phyloP scores from a whole-genome alignment of 2,329 filamentous ascomycete species.

The Cucurbitaria berberidis region DNA sequence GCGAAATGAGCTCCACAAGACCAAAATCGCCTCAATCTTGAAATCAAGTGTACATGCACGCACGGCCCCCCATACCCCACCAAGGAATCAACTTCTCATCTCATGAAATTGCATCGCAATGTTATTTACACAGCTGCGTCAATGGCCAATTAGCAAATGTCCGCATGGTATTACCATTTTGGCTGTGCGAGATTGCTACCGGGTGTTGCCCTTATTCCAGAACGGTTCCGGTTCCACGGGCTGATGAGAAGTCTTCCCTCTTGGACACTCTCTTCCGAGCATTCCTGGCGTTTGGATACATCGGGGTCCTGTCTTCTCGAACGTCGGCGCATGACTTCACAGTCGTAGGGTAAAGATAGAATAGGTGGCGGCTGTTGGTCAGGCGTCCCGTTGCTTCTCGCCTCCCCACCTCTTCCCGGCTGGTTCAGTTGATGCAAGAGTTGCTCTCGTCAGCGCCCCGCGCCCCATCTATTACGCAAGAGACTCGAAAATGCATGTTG shows the following conservation, averaged over 20 bases:
- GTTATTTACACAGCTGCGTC: conserved; percentile 23
- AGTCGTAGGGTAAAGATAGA: conserved; percentile 29
- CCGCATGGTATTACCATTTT: conserved; percentile 15
- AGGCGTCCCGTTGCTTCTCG: conserved; percentile 9
- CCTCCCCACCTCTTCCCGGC: conserved; percentile 25
- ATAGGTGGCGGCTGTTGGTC: conserved; percentile 17
- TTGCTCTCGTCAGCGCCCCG: conserved; percentile 13
- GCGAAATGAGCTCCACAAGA: conserved; percentile 49
- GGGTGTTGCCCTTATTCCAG: conserved; percentile 20
- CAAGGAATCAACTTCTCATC: conserved; percentile 34
- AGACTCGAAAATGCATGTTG: background rate
- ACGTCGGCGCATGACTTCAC: conserved; percentile 18
- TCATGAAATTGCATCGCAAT: conserved; percentile 44
- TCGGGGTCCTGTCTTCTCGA: conserved; percentile 21
- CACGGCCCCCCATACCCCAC: conserved; percentile 36
- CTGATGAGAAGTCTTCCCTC: conserved; percentile 19
- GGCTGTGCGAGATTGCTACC: conserved; percentile 21
- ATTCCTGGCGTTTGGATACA: conserved; percentile 20
- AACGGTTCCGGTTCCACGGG: conserved; percentile 20
- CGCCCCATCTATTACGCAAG: background rate
- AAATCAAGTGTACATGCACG: conserved; percentile 26
- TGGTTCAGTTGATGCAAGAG: conserved; percentile 14
- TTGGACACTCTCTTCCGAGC: conserved; percentile 13
- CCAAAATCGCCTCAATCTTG: conserved; percentile 33
- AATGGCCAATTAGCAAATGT: conserved; percentile 14